These are phyloP conservation scores for Diutina siamensis DNA, from an alignment of 1,139 yeast genomes.

Conservation along the genomic window DNA sequence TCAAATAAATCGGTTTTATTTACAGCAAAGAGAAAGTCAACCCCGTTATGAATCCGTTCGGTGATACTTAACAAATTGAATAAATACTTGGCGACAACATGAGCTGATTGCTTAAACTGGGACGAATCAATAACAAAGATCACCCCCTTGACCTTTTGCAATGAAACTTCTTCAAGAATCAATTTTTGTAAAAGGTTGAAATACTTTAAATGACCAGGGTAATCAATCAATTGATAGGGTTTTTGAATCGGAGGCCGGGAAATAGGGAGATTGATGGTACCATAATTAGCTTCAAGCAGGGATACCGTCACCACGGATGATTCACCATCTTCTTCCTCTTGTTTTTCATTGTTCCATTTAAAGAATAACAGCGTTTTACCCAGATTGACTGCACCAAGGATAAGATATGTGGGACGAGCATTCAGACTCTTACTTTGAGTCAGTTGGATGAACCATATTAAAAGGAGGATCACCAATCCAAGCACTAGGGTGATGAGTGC, in stretches of 20 bases:
- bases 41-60: conserved; percentile 51
- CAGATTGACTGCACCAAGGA: conserved; percentile 59
- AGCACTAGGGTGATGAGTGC: conserved; percentile 12
- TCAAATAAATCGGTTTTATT: conserved; percentile 81
- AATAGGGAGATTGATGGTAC: conserved; percentile 22
- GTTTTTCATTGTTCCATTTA: conserved; percentile 13
- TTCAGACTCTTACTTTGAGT: not conserved
- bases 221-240: conserved; percentile 48
- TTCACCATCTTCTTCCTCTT: conserved; percentile 7
- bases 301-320: conserved; percentile 22
- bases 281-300: conserved; percentile 30
- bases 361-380: conserved; percentile 69
- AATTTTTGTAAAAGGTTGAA: conserved; percentile 35
- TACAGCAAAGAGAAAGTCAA: conserved; percentile 64
- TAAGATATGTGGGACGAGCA: conserved; percentile 45
- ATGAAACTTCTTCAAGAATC: conserved; percentile 32
- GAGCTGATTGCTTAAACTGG: conserved; percentile 3
- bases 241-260: conserved; percentile 22
- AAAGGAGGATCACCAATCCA: conserved; percentile 13
- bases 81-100: conserved; percentile 37
- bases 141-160: conserved; percentile 46
- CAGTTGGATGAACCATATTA: conserved; percentile 11
- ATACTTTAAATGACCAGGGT: conserved; percentile 79
- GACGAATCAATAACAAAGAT: conserved; percentile 63
- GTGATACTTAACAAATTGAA: conserved; percentile 44